Evolutionary conservation across 192 early-diverging fungal species (phyloP), one percentile per base, ranked within the genome.

Genomic region (Backusella luteola): DNA sequence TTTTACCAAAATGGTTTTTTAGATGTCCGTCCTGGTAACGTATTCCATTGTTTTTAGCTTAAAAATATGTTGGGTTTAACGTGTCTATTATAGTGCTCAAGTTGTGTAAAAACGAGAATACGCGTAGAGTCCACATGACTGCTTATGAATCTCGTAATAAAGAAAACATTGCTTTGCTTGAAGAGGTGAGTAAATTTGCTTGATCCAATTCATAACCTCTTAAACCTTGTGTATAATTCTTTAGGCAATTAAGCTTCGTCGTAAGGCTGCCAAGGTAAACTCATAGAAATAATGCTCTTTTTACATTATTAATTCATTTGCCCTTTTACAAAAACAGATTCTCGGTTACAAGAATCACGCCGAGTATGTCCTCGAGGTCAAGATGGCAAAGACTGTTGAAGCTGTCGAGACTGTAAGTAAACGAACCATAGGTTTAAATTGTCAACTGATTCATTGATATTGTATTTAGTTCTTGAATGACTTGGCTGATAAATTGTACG

Each of bases 341-440:
- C 79, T 94, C 4, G 94, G 94, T 6, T 96, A 91, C 82, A 77
- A 80, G 56, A 89, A 84, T 26, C 94, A 96, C 76, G 91, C 93
- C 14, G 86, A 85, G 34, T 94, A 86, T 76, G 84, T 88, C 17
- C 83, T 95, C n/a, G 92, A 95, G 73, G 85, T 88, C 56, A 91
- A 91, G 68, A 96, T 96, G 95, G 94, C 95, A 67, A 94, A 95
- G 80, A 82, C 79, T 4, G 88, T 91, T 3, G 81, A 87, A 68
- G 82, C 73, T 1, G 94, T 94, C 15, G 59, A 87, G 29, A 83
- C 53, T 11, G 79, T 81, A 74, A 66, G 77, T 71, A 21, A 66
- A 8, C 4, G 4, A 8, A 44, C 46, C 68, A 19, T 49, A 49
- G 0, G 0, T 12, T 3, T 34, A 23, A 77, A 53, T n/a, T 0